These are phyloP conservation scores for Centaurea solstitialis DNA, from an alignment of 129 eudicot genomes.

Conservation along the genomic window DNA sequence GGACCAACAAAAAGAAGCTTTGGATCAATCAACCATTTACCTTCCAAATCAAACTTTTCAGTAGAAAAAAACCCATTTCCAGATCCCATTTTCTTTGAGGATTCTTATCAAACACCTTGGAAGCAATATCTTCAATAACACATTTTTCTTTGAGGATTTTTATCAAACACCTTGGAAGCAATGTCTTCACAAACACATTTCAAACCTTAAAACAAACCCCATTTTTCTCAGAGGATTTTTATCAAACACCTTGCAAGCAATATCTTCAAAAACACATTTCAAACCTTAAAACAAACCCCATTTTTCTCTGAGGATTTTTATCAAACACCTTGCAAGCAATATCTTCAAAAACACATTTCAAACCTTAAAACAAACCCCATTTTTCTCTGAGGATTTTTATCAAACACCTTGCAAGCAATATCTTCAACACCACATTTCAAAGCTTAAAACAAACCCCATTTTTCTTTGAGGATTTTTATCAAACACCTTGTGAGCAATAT, in stretches of 20 bases:
- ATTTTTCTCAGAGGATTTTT: too few relatives aligned
- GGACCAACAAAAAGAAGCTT: constrained; percentile 93
- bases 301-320: constrained; percentile 34
- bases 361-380: too few relatives aligned
- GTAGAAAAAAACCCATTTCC: constrained; percentile 57
- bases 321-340: constrained; percentile 26
- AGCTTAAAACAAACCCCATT: background rate
- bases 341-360: background rate
- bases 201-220: background rate
- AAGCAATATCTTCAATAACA: constrained; percentile 1
- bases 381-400: too few relatives aligned
- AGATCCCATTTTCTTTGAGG: constrained; percentile 66
- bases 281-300: too few relatives aligned
- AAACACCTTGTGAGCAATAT: too few relatives aligned
- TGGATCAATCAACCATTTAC: constrained; percentile 93
- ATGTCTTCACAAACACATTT: background rate
- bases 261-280: background rate
- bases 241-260: too few relatives aligned
- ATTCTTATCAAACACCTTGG: constrained; percentile 30
- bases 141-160: background rate
- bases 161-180: too few relatives aligned
- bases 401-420: too few relatives aligned
- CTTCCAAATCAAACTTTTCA: constrained; percentile 67
- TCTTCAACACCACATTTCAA: background rate
- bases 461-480: background rate